Percentiles rank a stretch among this genome's conserved stretches.
Evolutionary conservation across 768 basidiomycete genomes (phyloP).

Genomic region (Pisolithus marmoratus): DNA sequence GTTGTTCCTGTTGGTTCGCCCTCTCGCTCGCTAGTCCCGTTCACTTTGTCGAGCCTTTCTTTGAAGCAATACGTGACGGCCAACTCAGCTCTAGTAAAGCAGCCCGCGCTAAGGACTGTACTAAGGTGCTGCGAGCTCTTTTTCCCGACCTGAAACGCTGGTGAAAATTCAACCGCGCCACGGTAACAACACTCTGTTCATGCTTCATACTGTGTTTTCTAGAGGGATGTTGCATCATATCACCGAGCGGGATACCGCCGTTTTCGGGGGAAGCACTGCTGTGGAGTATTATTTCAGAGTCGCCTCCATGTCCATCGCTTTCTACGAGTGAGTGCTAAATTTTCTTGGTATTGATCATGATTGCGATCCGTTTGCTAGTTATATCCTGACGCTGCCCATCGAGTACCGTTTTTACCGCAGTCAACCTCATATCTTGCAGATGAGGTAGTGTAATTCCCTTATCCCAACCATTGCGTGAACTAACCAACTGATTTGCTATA

Average conservation of each 20-base stretch:
- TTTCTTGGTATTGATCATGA: background rate
- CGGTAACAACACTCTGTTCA: no score
- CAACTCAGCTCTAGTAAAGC: no score
- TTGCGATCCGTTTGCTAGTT: constrained; percentile 11
- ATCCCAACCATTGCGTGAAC: background rate
- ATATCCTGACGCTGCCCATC: constrained; percentile 28
- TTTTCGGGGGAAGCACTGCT: background rate
- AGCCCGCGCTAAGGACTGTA: no score
- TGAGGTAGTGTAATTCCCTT: constrained; percentile 17
- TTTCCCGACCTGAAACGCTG: no score
- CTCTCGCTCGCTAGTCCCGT: no score
- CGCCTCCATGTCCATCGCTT: background rate
- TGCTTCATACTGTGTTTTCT: no score
- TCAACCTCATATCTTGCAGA: constrained; percentile 19
- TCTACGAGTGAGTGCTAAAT: background rate
- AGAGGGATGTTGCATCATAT: no score
- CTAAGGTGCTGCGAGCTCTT: no score
- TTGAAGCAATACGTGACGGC: no score
- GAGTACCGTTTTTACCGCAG: constrained; percentile 30
- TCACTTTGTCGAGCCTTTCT: no score
- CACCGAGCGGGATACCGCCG: background rate
- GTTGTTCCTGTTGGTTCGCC: no score
- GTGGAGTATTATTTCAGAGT: background rate
- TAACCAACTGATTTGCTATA: background rate
- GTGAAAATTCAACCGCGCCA: no score